These are phyloP conservation scores for Dendrothele bispora DNA, from an alignment of 768 basidiomycete genomes.

Conservation along the genomic window DNA sequence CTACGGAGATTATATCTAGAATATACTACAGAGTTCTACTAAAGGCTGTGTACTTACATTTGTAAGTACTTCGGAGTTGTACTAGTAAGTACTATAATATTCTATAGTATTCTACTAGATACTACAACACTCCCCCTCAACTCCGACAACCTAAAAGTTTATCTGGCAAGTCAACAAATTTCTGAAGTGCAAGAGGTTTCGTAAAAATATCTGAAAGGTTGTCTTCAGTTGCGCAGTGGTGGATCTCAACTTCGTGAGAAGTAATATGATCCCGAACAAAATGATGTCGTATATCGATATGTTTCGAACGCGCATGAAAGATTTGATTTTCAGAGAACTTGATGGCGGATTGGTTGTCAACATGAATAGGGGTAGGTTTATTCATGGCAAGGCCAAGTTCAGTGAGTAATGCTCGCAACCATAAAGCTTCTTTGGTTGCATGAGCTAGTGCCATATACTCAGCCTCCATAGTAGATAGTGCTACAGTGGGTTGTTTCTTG, in stretches of 20 bases:
- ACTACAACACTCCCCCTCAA: too few species aligned
- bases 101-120: too few species aligned
- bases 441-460: constrained; percentile 41
- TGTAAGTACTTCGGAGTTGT: too few species aligned
- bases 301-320: constrained; percentile 27
- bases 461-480: constrained; percentile 40
- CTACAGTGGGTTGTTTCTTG: constrained; percentile 35
- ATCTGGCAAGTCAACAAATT: too few species aligned
- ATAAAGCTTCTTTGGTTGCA: constrained; percentile 33
- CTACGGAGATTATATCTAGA: too few species aligned
- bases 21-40: too few species aligned
- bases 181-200: constrained; percentile 18
- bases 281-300: constrained; percentile 33
- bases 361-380: constrained; percentile 14
- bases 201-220: constrained; percentile 27
- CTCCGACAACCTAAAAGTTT: too few species aligned
- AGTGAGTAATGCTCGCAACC: constrained; percentile 24
- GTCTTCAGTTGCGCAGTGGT: constrained; percentile 11
- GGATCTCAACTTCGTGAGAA: constrained; percentile 5
- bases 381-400: constrained; percentile 9
- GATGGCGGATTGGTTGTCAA: constrained; percentile 31
- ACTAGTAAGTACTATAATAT: too few species aligned
- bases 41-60: too few species aligned
- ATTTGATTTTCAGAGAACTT: constrained; percentile 17
- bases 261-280: constrained; percentile 24